A percentile compares a stretch with the other conserved stretches of the same genome.
Evolutionary conservation across 768 basidiomycete species (phyloP).

Genomic region (Tulasnella sp.): DNA sequence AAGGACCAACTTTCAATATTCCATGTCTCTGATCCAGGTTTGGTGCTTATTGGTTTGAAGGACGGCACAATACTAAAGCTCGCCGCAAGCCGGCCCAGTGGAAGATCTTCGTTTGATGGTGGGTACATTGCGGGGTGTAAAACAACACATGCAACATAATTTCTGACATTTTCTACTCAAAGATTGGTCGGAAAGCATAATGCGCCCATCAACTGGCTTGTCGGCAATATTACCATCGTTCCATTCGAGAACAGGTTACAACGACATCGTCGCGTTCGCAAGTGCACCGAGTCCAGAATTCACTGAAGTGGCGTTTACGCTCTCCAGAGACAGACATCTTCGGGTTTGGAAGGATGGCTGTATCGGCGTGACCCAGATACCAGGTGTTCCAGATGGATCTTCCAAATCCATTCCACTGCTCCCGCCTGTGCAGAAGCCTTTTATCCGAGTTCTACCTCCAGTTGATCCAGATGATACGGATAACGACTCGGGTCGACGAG

Average conservation of each 20-base stretch:
- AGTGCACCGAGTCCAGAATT: constrained; percentile 66
- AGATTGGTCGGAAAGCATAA: constrained; percentile 63
- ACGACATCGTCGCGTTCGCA: constrained; percentile 58
- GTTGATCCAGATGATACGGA: constrained; percentile 12
- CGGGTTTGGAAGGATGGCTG: constrained; percentile 54
- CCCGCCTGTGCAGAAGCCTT: constrained; percentile 45
- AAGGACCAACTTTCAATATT: constrained; percentile 31
- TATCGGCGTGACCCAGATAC: constrained; percentile 6
- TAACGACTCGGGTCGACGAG: constrained; percentile 42
- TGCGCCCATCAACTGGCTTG: constrained; percentile 41
- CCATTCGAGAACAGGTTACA: constrained; percentile 29
- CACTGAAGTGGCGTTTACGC: constrained; percentile 61
- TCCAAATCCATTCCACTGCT: constrained; percentile 45
- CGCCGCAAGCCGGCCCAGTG: constrained; percentile 4
- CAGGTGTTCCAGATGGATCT: constrained; percentile 17
- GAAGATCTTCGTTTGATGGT: constrained; percentile 11
- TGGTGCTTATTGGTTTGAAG: constrained; percentile 19
- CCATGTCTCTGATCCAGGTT: constrained; percentile 18
- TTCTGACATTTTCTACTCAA: constrained; percentile 17
- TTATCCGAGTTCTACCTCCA: constrained; percentile 45
- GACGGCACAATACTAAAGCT: constrained; percentile 18
- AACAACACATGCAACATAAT: constrained; percentile 14
- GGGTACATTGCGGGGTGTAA: background rate
- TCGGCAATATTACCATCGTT: constrained; percentile 50
- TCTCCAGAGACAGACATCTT: constrained; percentile 76